Evolutionary conservation across 306 rosid genomes (phyloP).

Genomic region (Pterocarpus santalinus): DNA sequence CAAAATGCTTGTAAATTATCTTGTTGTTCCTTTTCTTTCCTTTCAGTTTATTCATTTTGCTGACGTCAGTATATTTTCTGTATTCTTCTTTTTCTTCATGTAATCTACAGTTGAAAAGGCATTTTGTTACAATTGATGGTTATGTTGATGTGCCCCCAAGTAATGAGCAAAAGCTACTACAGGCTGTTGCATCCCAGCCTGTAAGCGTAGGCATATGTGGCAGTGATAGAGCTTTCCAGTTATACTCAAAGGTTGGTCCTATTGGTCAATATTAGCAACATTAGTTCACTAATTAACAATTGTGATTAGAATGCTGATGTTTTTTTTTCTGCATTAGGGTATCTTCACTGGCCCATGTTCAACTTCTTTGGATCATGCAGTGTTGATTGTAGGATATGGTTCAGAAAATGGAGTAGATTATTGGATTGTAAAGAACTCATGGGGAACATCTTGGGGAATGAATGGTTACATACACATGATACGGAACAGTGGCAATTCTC

Average conservation of each 20-base stretch:
- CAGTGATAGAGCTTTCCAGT: slow-evolving; percentile 80
- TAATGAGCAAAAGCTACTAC: slow-evolving; percentile 69
- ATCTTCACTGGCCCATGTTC: slow-evolving; percentile 91
- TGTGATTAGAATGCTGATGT: slow-evolving; percentile 12
- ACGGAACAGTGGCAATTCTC: slow-evolving; percentile 62
- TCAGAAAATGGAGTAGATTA: slow-evolving; percentile 83
- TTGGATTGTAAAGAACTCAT: slow-evolving; percentile 93
- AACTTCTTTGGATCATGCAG: slow-evolving; percentile 84
- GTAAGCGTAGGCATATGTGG: slow-evolving; percentile 94
- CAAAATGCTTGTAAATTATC: not conserved
- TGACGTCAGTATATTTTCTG: not conserved
- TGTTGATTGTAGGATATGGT: slow-evolving; percentile 90
- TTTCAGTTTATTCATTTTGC: not conserved
- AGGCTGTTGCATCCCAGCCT: slow-evolving; percentile 88
- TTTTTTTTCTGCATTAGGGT: slow-evolving; percentile 63
- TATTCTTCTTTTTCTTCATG: slow-evolving; percentile 1
- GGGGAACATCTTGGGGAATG: slow-evolving; percentile 93
- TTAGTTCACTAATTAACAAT: slow-evolving; percentile 12
- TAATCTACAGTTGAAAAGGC: slow-evolving; percentile 69
- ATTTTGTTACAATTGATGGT: slow-evolving; percentile 81
- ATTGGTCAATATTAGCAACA: slow-evolving; percentile 28
- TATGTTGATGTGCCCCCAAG: slow-evolving; percentile 66
- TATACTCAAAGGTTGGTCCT: slow-evolving; percentile 79
- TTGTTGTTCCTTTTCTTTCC: slow-evolving; percentile 8
- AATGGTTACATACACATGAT: slow-evolving; percentile 76